Evolutionary conservation across 805 yeast genomes (phyloP).

Genomic region (Spathaspora boniae): DNA sequence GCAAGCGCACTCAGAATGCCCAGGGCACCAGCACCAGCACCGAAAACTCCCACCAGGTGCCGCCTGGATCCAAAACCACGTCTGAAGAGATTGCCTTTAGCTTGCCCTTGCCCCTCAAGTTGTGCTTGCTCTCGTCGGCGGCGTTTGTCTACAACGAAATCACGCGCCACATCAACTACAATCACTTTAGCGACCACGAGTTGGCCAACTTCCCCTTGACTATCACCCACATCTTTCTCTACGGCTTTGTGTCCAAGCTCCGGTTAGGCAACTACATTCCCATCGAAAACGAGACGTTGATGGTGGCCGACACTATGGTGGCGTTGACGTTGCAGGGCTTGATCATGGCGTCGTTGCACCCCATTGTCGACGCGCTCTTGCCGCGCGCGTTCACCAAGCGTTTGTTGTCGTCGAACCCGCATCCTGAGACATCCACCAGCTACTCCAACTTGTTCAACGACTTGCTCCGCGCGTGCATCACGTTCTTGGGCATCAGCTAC

Average conservation of each 20-base stretch:
- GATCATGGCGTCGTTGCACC: constrained; percentile 54
- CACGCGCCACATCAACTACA: constrained; percentile 49
- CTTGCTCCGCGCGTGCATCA: constrained; percentile 44
- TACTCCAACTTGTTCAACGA: constrained; percentile 33
- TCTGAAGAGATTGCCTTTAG: background rate
- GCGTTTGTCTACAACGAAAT: constrained; percentile 55
- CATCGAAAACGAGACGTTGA: constrained; percentile 7
- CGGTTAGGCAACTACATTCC: constrained; percentile 15
- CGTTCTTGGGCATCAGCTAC: constrained; percentile 67
- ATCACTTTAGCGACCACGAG: constrained; percentile 41
- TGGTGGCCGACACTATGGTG: constrained; percentile 15
- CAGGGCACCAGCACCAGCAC: background rate
- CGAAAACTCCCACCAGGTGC: too few relatives aligned
- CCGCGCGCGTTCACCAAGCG: constrained; percentile 28
- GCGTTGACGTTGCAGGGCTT: constrained; percentile 51
- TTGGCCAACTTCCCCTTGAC: constrained; percentile 41
- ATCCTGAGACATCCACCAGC: constrained; percentile 21
- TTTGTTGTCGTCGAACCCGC: constrained; percentile 38
- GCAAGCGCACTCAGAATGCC: constrained; percentile 8
- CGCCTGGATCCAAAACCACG: too few relatives aligned
- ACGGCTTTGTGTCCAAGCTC: constrained; percentile 22
- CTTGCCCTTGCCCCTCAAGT: constrained; percentile 13
- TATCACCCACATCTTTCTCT: constrained; percentile 27
- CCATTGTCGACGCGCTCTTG: constrained; percentile 35
- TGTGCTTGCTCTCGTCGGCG: constrained; percentile 32